These are phyloP conservation scores for Basipetospora sp. DNA, from an alignment of 2,329 filamentous ascomycete species.

Conservation along the genomic window DNA sequence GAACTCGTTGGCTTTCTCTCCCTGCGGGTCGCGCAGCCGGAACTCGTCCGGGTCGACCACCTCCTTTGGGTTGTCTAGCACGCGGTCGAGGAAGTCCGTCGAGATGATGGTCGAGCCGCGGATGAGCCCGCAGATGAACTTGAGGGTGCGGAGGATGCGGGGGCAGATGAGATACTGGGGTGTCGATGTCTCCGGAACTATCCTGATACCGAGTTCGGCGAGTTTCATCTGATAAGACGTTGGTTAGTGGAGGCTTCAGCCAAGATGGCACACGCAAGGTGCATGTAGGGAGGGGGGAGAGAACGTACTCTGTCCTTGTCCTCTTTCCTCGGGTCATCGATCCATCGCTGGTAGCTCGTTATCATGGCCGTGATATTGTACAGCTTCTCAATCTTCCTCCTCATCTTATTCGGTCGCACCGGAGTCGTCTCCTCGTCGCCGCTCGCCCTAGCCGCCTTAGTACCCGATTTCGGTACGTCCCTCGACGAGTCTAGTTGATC, in stretches of 20 bases:
- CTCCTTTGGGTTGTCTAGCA: slow-evolving; percentile 50
- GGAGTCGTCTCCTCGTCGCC: slow-evolving; percentile 41
- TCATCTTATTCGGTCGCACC: slow-evolving; percentile 38
- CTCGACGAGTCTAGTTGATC: slow-evolving; percentile 38
- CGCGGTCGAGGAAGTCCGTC: slow-evolving; percentile 63
- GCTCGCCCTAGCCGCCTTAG: slow-evolving; percentile 22
- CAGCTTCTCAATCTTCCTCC: slow-evolving; percentile 30
- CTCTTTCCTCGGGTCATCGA: slow-evolving; percentile 56
- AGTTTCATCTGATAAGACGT: slow-evolving; percentile 52
- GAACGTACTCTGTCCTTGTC: slow-evolving; percentile 61
- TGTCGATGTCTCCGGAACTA: slow-evolving; percentile 58
- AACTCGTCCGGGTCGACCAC: slow-evolving; percentile 51
- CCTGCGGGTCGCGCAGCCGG: slow-evolving; percentile 53
- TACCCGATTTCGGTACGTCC: slow-evolving; percentile 3
- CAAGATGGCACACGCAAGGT: no score
- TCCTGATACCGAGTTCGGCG: slow-evolving; percentile 65
- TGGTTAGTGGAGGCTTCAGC: slow-evolving; percentile 12
- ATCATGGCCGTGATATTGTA: slow-evolving; percentile 58
- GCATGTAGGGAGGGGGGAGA: neutral
- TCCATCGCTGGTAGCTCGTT: slow-evolving; percentile 75
- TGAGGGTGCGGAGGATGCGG: slow-evolving; percentile 73
- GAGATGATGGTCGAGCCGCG: slow-evolving; percentile 64
- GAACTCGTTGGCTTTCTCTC: slow-evolving; percentile 58
- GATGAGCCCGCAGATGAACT: slow-evolving; percentile 80
- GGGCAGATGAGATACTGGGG: slow-evolving; percentile 84